Percentiles rank a stretch among this genome's conserved stretches.
Evolutionary conservation across 2,329 filamentous ascomycete genomes (phyloP).

Genomic region (Fusarium sp.): DNA sequence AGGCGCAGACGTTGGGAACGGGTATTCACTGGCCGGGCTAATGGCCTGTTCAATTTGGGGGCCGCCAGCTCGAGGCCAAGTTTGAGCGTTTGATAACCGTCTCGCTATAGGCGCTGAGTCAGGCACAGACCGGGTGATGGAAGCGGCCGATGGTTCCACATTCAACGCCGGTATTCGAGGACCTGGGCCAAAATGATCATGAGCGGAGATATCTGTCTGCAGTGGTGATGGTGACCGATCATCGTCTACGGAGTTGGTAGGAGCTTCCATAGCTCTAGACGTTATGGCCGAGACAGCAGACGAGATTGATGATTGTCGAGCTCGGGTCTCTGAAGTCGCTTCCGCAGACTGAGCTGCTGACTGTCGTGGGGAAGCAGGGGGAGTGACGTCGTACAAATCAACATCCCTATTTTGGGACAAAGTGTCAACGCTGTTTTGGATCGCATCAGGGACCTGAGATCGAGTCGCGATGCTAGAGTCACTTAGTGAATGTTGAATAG

Average conservation of each 20-base stretch:
- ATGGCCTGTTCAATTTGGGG: constrained; percentile 40
- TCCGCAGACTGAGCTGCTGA: constrained; percentile 13
- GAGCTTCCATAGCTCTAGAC: constrained; percentile 30
- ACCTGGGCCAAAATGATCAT: constrained; percentile 10
- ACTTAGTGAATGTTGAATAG: constrained; percentile 54
- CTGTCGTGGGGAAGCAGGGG: constrained; percentile 58
- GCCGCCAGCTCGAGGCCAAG: constrained; percentile 61
- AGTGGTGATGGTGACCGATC: constrained; percentile 18
- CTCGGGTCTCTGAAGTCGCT: constrained; percentile 11
- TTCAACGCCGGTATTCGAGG: constrained; percentile 48
- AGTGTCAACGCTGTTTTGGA: constrained; percentile 53
- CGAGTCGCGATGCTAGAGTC: constrained; percentile 53
- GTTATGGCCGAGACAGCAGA: constrained; percentile 28
- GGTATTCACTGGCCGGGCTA: constrained; percentile 52
- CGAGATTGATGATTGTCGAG: constrained; percentile 35
- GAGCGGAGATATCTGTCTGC: constrained; percentile 16
- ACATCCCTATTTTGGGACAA: constrained; percentile 53
- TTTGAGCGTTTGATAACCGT: constrained; percentile 55
- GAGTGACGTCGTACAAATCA: constrained; percentile 63
- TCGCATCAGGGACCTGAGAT: constrained; percentile 43
- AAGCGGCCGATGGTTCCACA: constrained; percentile 49
- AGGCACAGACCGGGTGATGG: constrained; percentile 31
- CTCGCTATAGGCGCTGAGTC: constrained; percentile 42
- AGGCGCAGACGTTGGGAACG: constrained; percentile 58
- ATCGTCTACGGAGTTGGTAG: constrained; percentile 15